Conservation (phyloP, 768 basidiomycete genomes). For the Phlebiopsis flavidoalba region DNA sequence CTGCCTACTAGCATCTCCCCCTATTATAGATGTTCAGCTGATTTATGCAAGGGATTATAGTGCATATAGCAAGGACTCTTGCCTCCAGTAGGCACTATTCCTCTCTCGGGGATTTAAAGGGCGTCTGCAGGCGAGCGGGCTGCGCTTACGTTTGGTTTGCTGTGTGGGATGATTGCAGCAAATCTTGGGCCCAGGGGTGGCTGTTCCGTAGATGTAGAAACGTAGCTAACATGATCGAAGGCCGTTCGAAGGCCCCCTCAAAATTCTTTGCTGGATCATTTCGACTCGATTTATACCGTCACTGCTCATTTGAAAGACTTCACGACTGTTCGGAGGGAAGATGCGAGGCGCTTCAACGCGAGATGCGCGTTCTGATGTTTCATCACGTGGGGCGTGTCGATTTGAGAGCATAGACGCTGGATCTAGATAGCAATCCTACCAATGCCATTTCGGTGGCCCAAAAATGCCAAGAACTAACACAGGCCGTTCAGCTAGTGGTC, state of each 20-base stretch:
- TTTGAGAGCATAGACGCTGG: not conserved
- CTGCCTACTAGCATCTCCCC: not conserved
- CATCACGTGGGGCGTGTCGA: not conserved
- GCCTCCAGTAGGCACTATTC: not conserved
- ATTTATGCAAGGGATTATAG: not conserved
- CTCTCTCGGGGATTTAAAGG: not conserved
- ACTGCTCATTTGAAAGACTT: not conserved
- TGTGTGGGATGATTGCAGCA: not conserved
- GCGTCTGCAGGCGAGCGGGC: not conserved
- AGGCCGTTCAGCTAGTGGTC: too few relatives aligned
- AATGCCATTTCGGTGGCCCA: too few relatives aligned
- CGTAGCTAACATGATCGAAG: constrained; percentile 10
- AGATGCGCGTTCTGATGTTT: not conserved
- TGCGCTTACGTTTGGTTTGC: not conserved
- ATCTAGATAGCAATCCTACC: too few relatives aligned
- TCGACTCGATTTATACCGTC: constrained; percentile 12
- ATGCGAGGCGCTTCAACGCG: not conserved
- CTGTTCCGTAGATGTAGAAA: too few relatives aligned
- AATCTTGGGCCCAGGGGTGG: not conserved
- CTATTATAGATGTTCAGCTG: not conserved
- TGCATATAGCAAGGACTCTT: not conserved
- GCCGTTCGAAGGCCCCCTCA: constrained; percentile 35
- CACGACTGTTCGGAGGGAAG: not conserved
- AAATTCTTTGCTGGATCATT: constrained; percentile 50
- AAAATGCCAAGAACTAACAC: too few relatives aligned